phyloP scores from a whole-genome alignment of 805 yeast genomes.

The Candida sphagnicola region DNA sequence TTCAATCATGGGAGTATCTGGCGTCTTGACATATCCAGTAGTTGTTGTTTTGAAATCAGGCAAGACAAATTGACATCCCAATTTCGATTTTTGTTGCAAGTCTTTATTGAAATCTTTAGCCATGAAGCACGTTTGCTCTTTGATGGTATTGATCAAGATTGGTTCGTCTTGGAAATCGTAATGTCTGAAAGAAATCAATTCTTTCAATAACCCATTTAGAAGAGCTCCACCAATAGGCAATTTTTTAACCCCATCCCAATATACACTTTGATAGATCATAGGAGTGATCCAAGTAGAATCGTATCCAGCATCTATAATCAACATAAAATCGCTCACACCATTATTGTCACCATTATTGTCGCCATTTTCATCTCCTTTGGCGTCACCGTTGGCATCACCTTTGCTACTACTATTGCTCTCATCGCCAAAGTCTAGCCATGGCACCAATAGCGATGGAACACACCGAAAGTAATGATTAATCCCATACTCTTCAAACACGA shows the following conservation, averaged over 20 bases:
- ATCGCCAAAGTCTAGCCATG: conserved; percentile 14
- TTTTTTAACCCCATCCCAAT: conserved; percentile 72
- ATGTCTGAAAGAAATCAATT: conserved; percentile 83
- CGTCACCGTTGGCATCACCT: conserved; percentile 42
- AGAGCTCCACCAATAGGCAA: conserved; percentile 85
- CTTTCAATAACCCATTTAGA: conserved; percentile 77
- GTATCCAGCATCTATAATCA: conserved; percentile 87
- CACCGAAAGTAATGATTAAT: conserved; percentile 68
- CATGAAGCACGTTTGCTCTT: conserved; percentile 73
- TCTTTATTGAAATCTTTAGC: conserved; percentile 53
- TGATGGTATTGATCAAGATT: conserved; percentile 74
- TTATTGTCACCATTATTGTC: neutral
- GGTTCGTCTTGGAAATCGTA: conserved; percentile 94
- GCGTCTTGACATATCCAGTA: conserved; percentile 61
- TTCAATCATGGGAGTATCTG: conserved; percentile 24
- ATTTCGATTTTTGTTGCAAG: conserved; percentile 31
- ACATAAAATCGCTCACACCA: conserved; percentile 51
- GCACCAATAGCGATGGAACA: conserved; percentile 49
- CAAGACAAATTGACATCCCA: conserved; percentile 66
- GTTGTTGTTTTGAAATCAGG: conserved; percentile 85
- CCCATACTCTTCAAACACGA: conserved; percentile 90
- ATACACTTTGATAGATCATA: conserved; percentile 69
- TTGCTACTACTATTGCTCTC: conserved; percentile 1
- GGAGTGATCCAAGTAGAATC: conserved; percentile 87
- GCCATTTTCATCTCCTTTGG: conserved; percentile 5